These are phyloP conservation scores for Colletotrichum paranaense DNA, from an alignment of 2,329 filamentous ascomycete genomes.

Conservation along the genomic window DNA sequence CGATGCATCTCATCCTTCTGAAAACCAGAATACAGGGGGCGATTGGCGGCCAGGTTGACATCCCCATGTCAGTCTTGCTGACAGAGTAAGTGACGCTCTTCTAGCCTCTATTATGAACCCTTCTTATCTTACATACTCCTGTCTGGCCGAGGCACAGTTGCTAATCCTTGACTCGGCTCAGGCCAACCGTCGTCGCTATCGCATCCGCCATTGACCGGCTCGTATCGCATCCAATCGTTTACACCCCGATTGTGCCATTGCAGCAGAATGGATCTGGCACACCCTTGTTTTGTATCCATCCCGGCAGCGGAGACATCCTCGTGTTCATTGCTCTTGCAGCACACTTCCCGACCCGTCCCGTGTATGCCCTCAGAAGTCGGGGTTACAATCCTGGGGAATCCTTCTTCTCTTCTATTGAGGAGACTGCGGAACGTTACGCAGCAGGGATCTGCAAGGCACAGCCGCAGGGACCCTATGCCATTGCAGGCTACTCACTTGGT, in stretches of 20 bases:
- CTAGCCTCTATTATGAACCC: too few species aligned
- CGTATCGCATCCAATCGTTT: slow-evolving; percentile 19
- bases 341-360: slow-evolving; percentile 52
- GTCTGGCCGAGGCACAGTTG: not conserved
- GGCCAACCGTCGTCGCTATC: slow-evolving; percentile 19
- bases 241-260: slow-evolving; percentile 51
- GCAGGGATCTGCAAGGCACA: slow-evolving; percentile 50
- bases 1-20: slow-evolving; percentile 54
- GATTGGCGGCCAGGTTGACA: slow-evolving; percentile 43
- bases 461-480: slow-evolving; percentile 57
- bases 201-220: slow-evolving; percentile 36
- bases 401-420: slow-evolving; percentile 47
- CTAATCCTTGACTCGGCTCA: slow-evolving; percentile 1
- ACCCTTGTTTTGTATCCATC: slow-evolving; percentile 53
- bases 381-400: slow-evolving; percentile 49
- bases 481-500: slow-evolving; percentile 59
- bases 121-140: not conserved
- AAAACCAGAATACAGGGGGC: slow-evolving; percentile 47
- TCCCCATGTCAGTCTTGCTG: slow-evolving; percentile 49
- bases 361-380: slow-evolving; percentile 57
- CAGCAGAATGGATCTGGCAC: slow-evolving; percentile 43
- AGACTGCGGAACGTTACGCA: slow-evolving; percentile 51
- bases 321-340: slow-evolving; percentile 50
- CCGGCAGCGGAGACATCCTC: slow-evolving; percentile 53
- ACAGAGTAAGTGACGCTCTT: slow-evolving; percentile 42